Percentiles rank a stretch among this genome's conserved stretches.
Conservation (phyloP, 2,329 filamentous ascomycete genomes). For the Biscogniauxia sp. region DNA sequence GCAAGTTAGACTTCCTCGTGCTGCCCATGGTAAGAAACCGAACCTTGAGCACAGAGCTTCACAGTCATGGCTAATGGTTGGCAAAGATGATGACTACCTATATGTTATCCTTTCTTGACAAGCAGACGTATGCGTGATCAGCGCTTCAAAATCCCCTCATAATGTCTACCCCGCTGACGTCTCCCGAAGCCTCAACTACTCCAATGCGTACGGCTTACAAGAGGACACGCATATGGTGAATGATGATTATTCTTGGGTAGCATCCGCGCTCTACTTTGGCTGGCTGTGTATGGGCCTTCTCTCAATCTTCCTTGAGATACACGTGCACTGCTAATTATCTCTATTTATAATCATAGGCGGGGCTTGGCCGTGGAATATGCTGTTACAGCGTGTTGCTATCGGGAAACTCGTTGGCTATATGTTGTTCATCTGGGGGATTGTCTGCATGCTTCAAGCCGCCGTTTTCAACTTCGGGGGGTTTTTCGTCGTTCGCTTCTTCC, state of each 20-base stretch:
- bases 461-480: slow-evolving; percentile 27
- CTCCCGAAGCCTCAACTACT: slow-evolving; percentile 31
- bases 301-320: neutral
- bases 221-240: slow-evolving; percentile 39
- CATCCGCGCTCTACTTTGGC: slow-evolving; percentile 43
- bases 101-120: slow-evolving; percentile 36
- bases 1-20: slow-evolving; percentile 37
- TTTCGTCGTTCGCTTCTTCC: slow-evolving; percentile 27
- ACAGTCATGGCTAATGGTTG: slow-evolving; percentile 7
- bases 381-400: slow-evolving; percentile 41
- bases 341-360: slow-evolving; percentile 19
- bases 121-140: slow-evolving; percentile 23
- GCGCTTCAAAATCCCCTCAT: neutral
- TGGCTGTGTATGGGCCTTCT: slow-evolving; percentile 32
- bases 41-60: neutral
- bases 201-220: slow-evolving; percentile 42
- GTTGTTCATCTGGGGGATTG: slow-evolving; percentile 42
- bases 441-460: slow-evolving; percentile 27
- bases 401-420: slow-evolving; percentile 41
- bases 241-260: slow-evolving; percentile 43
- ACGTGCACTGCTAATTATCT: neutral
- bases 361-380: slow-evolving; percentile 39
- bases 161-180: neutral
- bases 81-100: slow-evolving; percentile 36
- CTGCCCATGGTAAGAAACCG: slow-evolving; percentile 33